Evolutionary conservation across 2,329 filamentous ascomycete species (phyloP), one percentile per base, ranked within the genome.

Genomic region (Epichloe sp.): DNA sequence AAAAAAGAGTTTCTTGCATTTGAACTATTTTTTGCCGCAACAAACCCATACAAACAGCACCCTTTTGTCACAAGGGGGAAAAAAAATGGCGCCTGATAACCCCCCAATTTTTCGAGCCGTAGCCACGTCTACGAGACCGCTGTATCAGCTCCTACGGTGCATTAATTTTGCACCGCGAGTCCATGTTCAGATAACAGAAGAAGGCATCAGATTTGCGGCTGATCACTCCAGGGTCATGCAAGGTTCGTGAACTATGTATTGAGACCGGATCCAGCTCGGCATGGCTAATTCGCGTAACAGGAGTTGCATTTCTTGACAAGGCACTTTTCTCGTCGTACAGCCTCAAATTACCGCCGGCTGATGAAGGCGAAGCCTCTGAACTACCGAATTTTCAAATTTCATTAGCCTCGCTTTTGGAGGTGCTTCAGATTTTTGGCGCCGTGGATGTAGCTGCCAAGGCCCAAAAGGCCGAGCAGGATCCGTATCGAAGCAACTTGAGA

Each of bases 351-450:
- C 64, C 65, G 12, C 35, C 55, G 7, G 52, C 56, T 1, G 64
- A 68, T 14, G 68, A 71, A 19, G 69, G 69, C 4, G 68, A 68
- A 17, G 61, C 66, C 0, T 52, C 64, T 1, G 65, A 72, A 4
- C 75, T 79, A 34, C 83, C 87, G 7, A 79, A 78, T 48, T 98
- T 98, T 63, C 85, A 94, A 63, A 84, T 97, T 56, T 93, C 89
- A 2, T 78, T 98, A 8, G 77, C 84, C 4, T 87, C 91, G 17
- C 78, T 98, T 3, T 79, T 98, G 49, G 93, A 97, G 69, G 95
- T 91, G 0, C 76, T 98, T 7, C 91, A 96, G 62, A 97, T 98
- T 47, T 95, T 98, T 62, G 88, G 88, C 47, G 82, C 90, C n/a
- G 79, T 90, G 44, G 85, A 87, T 57, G 75, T 81, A 14, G 72